Evolutionary conservation across 306 rosid species (phyloP), one percentile per base, ranked within the genome.

Genomic region (Sechiopsis laciniata): DNA sequence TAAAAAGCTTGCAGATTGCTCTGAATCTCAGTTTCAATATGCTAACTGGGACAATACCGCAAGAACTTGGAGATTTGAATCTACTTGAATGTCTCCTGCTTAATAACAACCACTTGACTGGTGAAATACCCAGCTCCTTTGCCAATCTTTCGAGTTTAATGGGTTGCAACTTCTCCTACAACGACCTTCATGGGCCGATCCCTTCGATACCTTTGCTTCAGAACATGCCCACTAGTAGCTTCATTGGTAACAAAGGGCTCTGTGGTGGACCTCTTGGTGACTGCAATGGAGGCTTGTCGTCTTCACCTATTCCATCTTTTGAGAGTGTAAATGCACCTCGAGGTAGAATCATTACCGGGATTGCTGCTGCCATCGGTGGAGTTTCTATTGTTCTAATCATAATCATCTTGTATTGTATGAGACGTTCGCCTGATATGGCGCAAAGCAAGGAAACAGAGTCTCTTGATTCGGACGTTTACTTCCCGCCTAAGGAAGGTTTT

Each of bases 161-260:
- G 81, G 91, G 90, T 2, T 91, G 97, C 68, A 95, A 95, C 86
- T 89, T 95, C 90, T 95, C 99, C 40, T 80, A 79, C 91, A 95
- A 91, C 35, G 82, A 91, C 76, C 96, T 95, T 73, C 74, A 84
- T 4, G 99, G 99, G 32, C 79, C 97, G 35, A 79, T 91, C 68
- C 99, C 99, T 75, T 71, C 86, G 40, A 85, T 84, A 91, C 88
- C 71, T 70, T 83, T 40, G 82, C 89, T 91, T 79, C 85, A 78
- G 66, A 88, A 79, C 86, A 91, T 91, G 97, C 88, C 87, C 75
- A 53, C 78, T 68, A 76, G 90, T 11, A 91, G 88, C 80, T 89
- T 89, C 77, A 88, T 69, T 32, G 96, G 91, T 77, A 91, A 91
- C 67, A 72, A 68, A 20, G 97, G 86, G 2, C 81, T 91, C 87